These are phyloP conservation scores for Coleophoma cylindrospora DNA, from an alignment of 2,329 filamentous ascomycete genomes.

Conservation along the genomic window DNA sequence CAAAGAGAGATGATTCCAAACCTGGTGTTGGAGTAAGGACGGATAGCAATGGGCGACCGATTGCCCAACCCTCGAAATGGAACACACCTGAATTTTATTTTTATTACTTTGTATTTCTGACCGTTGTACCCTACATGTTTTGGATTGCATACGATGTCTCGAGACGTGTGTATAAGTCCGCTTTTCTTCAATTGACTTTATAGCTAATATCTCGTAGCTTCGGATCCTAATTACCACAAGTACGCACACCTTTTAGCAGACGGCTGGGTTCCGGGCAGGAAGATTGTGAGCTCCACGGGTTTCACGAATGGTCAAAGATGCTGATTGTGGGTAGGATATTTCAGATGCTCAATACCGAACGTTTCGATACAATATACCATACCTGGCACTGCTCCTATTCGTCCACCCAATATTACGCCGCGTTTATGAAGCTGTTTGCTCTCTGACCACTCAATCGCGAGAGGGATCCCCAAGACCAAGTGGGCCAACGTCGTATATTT, in stretches of 20 bases:
- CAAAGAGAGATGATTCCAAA: conserved; percentile 21
- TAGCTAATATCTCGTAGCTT: conserved; percentile 45
- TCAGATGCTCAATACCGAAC: conserved; percentile 83
- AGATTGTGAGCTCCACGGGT: conserved; percentile 57
- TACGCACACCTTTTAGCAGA: conserved; percentile 66
- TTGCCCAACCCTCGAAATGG: conserved; percentile 69
- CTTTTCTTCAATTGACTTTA: background rate
- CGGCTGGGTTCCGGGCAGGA: conserved; percentile 90
- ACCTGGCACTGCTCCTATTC: conserved; percentile 67
- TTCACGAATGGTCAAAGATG: background rate
- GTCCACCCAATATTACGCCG: conserved; percentile 76
- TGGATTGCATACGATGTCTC: conserved; percentile 86
- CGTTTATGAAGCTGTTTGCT: conserved; percentile 51
- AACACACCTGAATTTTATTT: conserved; percentile 78
- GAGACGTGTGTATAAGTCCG: conserved; percentile 52
- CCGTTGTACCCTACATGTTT: conserved; percentile 79
- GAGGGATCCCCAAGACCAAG: conserved; percentile 20
- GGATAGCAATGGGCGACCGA: conserved; percentile 37
- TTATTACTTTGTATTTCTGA: conserved; percentile 66
- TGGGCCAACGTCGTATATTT: conserved; percentile 32
- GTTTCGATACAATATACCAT: conserved; percentile 83
- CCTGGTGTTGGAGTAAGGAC: conserved; percentile 22
- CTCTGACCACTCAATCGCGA: conserved; percentile 14
- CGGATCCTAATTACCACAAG: conserved; percentile 74
- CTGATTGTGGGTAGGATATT: conserved; percentile 57